Percentiles rank a stretch among this genome's conserved stretches.
Conservation (phyloP, 768 basidiomycete genomes). For the Tulasnella sp. region DNA sequence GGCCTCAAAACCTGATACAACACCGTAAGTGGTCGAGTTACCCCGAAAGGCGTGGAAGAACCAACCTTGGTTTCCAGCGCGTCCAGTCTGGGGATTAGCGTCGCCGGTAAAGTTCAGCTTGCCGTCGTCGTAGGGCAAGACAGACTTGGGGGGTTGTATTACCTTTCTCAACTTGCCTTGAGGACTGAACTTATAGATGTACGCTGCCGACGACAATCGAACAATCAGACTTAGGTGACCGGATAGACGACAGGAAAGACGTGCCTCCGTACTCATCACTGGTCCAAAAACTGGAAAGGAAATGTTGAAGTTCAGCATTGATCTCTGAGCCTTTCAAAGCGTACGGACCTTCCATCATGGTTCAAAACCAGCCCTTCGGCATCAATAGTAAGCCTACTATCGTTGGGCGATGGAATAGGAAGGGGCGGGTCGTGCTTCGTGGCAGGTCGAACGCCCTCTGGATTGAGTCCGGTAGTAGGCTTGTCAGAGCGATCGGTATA, state of each 20-base stretch:
- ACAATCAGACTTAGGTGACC: not conserved
- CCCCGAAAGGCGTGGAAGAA: not conserved
- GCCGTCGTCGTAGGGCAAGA: constrained; percentile 37
- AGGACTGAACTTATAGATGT: constrained; percentile 43
- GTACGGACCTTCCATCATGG: constrained; percentile 42
- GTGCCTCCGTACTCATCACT: constrained; percentile 50
- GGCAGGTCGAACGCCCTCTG: constrained; percentile 35
- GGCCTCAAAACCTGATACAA: constrained; percentile 39
- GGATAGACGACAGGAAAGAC: not conserved
- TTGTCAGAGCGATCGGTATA: constrained; percentile 36
- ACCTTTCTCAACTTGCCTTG: constrained; percentile 40
- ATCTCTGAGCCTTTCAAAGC: not conserved
- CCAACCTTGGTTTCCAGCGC: constrained; percentile 43
- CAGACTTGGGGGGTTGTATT: constrained; percentile 46
- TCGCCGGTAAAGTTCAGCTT: constrained; percentile 41
- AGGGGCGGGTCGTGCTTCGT: constrained; percentile 33
- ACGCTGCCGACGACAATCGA: constrained; percentile 27
- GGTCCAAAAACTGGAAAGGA: constrained; percentile 40
- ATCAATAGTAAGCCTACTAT: constrained; percentile 42
- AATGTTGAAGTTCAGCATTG: not conserved
- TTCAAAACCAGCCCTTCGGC: constrained; percentile 47
- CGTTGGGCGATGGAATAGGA: constrained; percentile 33
- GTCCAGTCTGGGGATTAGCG: constrained; percentile 39
- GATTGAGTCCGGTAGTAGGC: constrained; percentile 46
- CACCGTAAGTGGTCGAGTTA: not conserved